These are phyloP conservation scores for Cutaneotrichosporon cyanovorans DNA, from an alignment of 1,284 basidiomycete genomes.

Conservation along the genomic window DNA sequence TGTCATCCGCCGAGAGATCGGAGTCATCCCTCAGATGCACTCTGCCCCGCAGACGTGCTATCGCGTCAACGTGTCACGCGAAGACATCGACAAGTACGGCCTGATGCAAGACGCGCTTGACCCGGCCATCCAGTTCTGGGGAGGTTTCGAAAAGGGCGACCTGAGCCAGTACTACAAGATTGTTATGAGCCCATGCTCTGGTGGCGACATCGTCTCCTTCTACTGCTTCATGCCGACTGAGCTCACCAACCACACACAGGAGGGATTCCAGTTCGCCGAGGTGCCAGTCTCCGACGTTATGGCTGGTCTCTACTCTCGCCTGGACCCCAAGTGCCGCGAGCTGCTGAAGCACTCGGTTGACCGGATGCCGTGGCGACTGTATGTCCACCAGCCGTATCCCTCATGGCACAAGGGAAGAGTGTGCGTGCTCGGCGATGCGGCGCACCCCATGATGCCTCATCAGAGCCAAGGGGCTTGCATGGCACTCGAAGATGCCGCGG, in stretches of 20 bases:
- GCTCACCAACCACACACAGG: conserved; percentile 42
- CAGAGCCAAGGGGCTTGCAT: conserved; percentile 35
- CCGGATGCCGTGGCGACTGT: conserved; percentile 44
- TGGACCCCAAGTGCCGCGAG: conserved; percentile 38
- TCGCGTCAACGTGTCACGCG: conserved; percentile 41
- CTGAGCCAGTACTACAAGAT: conserved; percentile 42
- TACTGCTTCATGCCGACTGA: conserved; percentile 43
- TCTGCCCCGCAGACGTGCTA: conserved; percentile 45
- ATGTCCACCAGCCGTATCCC: conserved; percentile 41
- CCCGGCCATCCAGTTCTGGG: conserved; percentile 46
- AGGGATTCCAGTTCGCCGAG: conserved; percentile 43
- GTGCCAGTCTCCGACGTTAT: conserved; percentile 39
- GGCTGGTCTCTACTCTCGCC: conserved; percentile 31
- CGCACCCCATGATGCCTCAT: conserved; percentile 40
- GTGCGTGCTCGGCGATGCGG: conserved; percentile 37
- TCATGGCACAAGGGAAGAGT: conserved; percentile 36
- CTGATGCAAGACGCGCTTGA: conserved; percentile 37
- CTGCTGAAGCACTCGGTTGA: conserved; percentile 41
- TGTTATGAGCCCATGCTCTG: conserved; percentile 43
- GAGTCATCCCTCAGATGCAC: conserved; percentile 31
- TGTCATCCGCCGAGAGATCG: conserved; percentile 28
- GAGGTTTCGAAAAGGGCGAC: conserved; percentile 34
- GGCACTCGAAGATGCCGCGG: conserved; percentile 40
- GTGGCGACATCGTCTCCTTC: conserved; percentile 41
- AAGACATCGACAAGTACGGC: conserved; percentile 36